Conservation (phyloP, 2,329 filamentous ascomycete genomes). For the Verticillium nonalfalfae region DNA sequence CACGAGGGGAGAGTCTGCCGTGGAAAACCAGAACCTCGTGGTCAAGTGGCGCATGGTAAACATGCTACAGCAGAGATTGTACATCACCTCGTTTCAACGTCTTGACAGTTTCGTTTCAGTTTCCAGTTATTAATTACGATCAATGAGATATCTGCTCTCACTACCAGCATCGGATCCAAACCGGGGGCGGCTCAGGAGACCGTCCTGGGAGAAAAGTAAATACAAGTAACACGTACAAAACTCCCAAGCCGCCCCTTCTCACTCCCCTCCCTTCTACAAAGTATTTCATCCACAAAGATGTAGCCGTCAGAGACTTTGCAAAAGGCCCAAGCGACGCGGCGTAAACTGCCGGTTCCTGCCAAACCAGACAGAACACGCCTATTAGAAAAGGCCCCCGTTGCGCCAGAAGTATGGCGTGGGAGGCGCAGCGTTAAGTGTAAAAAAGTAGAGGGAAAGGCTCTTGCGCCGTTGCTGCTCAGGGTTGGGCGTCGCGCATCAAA, state of each 20-base stretch:
- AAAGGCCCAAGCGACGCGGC: neutral
- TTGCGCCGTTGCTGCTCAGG: neutral
- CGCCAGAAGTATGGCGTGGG: neutral
- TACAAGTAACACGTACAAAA: neutral
- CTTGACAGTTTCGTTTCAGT: neutral
- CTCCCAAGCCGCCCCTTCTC: neutral
- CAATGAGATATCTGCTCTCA: slow-evolving; percentile 1
- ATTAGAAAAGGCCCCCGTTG: neutral
- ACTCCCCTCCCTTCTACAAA: neutral
- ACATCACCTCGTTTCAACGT: neutral
- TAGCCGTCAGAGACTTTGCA: neutral
- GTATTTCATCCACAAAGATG: neutral
- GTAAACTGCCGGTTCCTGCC: neutral
- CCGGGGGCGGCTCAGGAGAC: neutral
- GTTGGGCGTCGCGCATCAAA: neutral
- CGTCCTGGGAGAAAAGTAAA: neutral
- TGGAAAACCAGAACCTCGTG: too few species aligned
- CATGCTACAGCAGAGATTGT: too few species aligned
- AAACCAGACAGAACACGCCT: neutral
- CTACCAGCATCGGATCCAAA: neutral
- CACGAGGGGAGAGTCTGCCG: too few species aligned
- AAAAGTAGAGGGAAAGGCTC: neutral
- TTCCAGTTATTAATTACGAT: neutral
- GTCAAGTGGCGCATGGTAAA: too few species aligned
- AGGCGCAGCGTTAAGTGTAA: neutral